Conservation (phyloP, 2,329 filamentous ascomycete genomes). For the Sclerotinia trifoliorum region DNA sequence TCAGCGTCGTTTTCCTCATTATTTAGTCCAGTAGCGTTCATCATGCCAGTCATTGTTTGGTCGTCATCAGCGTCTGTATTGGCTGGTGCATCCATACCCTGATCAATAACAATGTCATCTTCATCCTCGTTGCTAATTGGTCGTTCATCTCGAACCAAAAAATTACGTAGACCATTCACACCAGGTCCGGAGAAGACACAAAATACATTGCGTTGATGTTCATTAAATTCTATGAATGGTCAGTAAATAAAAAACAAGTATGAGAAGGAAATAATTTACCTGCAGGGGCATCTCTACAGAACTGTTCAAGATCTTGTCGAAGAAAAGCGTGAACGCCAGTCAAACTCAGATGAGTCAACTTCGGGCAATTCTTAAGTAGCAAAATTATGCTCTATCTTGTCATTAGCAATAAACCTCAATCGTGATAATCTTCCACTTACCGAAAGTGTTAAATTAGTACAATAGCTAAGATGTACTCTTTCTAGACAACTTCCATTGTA, state of each 20-base stretch:
- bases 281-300: slow-evolving; percentile 80
- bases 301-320: slow-evolving; percentile 76
- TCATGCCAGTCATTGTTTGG: slow-evolving; percentile 19
- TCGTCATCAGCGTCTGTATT: slow-evolving; percentile 28
- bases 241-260: slow-evolving; percentile 16
- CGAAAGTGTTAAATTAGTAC: slow-evolving; percentile 75
- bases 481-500: slow-evolving; percentile 56
- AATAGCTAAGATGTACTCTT: slow-evolving; percentile 95
- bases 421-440: slow-evolving; percentile 49
- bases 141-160: slow-evolving; percentile 71
- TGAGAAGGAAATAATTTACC: slow-evolving; percentile 47
- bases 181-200: slow-evolving; percentile 94
- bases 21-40: slow-evolving; percentile 7
- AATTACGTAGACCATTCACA: slow-evolving; percentile 72
- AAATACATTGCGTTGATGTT: slow-evolving; percentile 92
- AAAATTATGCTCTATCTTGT: slow-evolving; percentile 74
- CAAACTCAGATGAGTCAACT: slow-evolving; percentile 88
- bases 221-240: slow-evolving; percentile 73
- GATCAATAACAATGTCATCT: slow-evolving; percentile 45
- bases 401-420: slow-evolving; percentile 38
- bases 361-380: slow-evolving; percentile 85
- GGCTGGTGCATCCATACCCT: slow-evolving; percentile 27
- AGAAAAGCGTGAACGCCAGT: slow-evolving; percentile 93
- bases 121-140: slow-evolving; percentile 86
- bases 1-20: slow-evolving; percentile 15